These are phyloP conservation scores for Diphasiastrum complanatum DNA, from an alignment of 83 land plant species.

Conservation along the genomic window DNA sequence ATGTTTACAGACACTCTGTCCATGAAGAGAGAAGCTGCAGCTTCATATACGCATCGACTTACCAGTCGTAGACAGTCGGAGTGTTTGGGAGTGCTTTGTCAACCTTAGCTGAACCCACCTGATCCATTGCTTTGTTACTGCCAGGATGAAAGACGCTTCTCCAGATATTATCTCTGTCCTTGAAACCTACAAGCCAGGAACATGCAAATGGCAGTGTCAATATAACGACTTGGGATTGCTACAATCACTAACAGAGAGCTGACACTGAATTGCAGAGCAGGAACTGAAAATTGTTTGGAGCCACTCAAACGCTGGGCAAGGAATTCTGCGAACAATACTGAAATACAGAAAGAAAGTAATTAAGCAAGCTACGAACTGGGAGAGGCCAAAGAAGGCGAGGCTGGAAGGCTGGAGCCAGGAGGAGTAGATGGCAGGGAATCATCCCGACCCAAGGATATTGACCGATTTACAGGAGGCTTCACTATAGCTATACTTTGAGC, in stretches of 20 bases:
- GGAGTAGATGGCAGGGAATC: not conserved
- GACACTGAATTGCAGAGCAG: too few species aligned
- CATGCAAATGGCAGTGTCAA: too few species aligned
- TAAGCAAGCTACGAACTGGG: not conserved
- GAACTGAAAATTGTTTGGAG: not conserved
- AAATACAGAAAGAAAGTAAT: not conserved
- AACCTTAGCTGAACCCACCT: slow-evolving; percentile 8
- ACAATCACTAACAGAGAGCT: too few species aligned
- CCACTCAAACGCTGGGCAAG: not conserved
- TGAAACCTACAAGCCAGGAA: too few species aligned
- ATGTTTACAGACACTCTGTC: not conserved
- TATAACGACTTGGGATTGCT: too few species aligned
- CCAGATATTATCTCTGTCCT: slow-evolving; percentile 12
- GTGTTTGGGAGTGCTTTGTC: slow-evolving; percentile 21
- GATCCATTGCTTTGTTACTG: slow-evolving; percentile 7
- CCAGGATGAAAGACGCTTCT: slow-evolving; percentile 18
- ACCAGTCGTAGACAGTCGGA: slow-evolving; percentile 26
- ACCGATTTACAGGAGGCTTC: not conserved
- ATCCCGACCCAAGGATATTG: not conserved
- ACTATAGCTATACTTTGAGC: too few species aligned
- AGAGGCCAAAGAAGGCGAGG: slow-evolving; percentile 6
- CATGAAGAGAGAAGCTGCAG: not conserved
- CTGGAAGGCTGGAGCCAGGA: not conserved
- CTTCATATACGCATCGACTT: not conserved
- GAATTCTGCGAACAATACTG: not conserved